Percentiles rank a stretch among this genome's conserved stretches.
These are phyloP conservation scores for Avicennia marina DNA, from an alignment of 257 asterid genomes.

Conservation along the genomic window DNA sequence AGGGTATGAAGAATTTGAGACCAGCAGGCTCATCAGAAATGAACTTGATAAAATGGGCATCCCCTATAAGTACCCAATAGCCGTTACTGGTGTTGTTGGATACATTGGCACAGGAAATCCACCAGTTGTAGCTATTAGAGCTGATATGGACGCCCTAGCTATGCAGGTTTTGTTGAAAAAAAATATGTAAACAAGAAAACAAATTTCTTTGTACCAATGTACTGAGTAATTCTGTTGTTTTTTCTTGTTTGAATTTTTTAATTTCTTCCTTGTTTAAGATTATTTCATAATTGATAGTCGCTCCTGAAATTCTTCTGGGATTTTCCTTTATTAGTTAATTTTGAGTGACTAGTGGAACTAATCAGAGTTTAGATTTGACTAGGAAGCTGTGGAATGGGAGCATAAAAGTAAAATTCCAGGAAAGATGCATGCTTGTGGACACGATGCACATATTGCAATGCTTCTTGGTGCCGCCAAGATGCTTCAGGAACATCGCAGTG, in stretches of 20 bases:
- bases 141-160: constrained; percentile 97
- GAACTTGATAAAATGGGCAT: constrained; percentile 87
- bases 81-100: constrained; percentile 82
- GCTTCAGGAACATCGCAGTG: constrained; percentile 56
- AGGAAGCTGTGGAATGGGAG: constrained; percentile 98
- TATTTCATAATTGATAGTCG: too few species aligned
- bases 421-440: constrained; percentile 98
- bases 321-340: too few species aligned
- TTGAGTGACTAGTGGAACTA: too few species aligned
- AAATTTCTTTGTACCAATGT: too few species aligned
- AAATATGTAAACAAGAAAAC: too few species aligned
- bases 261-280: too few species aligned
- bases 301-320: too few species aligned
- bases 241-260: too few species aligned
- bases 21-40: constrained; percentile 79
- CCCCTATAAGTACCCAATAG: constrained; percentile 64
- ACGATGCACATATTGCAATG: constrained; percentile 94
- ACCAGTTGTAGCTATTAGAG: constrained; percentile 92
- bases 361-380: neutral
- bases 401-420: constrained; percentile 88
- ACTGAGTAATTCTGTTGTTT: too few species aligned
- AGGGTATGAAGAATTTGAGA: constrained; percentile 88
- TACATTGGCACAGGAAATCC: constrained; percentile 79
- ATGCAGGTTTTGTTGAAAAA: constrained; percentile 46
- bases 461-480: constrained; percentile 98